Evolutionary conservation across 805 yeast species (phyloP).

Genomic region (Debaryomyces hansenii): DNA sequence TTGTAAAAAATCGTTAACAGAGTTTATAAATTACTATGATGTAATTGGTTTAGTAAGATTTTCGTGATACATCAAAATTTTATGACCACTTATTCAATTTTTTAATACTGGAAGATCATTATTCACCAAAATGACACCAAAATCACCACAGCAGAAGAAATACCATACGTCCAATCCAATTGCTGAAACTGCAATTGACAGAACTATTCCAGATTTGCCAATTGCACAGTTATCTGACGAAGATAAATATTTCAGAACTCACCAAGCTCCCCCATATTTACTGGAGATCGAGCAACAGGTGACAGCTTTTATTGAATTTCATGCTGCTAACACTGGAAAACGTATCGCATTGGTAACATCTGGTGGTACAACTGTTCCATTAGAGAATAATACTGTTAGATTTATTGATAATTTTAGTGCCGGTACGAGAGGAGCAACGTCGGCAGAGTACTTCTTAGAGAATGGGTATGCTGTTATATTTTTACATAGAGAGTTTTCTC

Average conservation of each 20-base stretch:
- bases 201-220: slow-evolving; percentile 72
- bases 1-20: background rate
- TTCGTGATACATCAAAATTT: background rate
- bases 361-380: slow-evolving; percentile 98
- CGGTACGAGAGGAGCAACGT: slow-evolving; percentile 96
- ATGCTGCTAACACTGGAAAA: slow-evolving; percentile 39
- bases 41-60: background rate
- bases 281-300: slow-evolving; percentile 59
- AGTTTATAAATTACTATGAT: background rate
- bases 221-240: slow-evolving; percentile 75
- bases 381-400: slow-evolving; percentile 94
- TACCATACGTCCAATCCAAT: slow-evolving; percentile 68
- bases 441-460: slow-evolving; percentile 87
- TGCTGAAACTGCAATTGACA: slow-evolving; percentile 72
- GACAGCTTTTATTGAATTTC: slow-evolving; percentile 59
- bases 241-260: slow-evolving; percentile 69
- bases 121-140: slow-evolving; percentile 7
- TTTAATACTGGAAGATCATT: background rate
- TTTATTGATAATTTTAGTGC: slow-evolving; percentile 97
- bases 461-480: slow-evolving; percentile 91
- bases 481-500: slow-evolving; percentile 86
- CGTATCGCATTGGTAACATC: slow-evolving; percentile 82
- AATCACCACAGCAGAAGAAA: slow-evolving; percentile 9
- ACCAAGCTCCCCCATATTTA: slow-evolving; percentile 73
- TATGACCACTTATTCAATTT: background rate